phyloP scores from a whole-genome alignment of 805 yeast genomes.

The Metschnikowia amazonensis region DNA sequence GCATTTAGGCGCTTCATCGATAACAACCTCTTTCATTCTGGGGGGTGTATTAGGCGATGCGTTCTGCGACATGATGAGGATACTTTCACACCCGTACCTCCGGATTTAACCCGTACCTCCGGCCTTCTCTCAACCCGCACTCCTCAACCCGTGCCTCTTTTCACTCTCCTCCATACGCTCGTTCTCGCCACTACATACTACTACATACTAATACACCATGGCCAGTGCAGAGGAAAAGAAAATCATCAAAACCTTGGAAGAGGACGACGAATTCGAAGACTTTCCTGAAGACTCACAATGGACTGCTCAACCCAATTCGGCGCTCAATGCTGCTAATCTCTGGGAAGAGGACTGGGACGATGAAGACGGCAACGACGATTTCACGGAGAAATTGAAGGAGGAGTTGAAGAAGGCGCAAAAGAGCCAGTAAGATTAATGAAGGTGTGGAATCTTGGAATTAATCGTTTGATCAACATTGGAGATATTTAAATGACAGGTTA shows the following conservation, averaged over 20 bases:
- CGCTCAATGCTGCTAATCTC: slow-evolving; percentile 53
- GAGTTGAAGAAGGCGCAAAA: slow-evolving; percentile 30
- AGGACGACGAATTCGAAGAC: slow-evolving; percentile 96
- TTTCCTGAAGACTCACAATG: slow-evolving; percentile 84
- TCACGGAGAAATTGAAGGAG: slow-evolving; percentile 65
- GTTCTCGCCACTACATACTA: background rate
- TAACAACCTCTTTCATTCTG: slow-evolving; percentile 47
- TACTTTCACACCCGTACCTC: background rate
- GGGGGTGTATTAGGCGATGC: background rate
- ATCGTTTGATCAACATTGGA: no score
- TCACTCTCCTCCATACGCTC: no score
- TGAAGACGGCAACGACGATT: slow-evolving; percentile 88
- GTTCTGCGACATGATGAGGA: background rate
- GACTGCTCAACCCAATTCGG: slow-evolving; percentile 55
- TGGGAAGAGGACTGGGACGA: slow-evolving; percentile 99
- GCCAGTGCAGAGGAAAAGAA: slow-evolving; percentile 27
- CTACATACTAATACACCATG: background rate
- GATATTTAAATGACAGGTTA: no score
- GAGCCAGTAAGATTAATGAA: slow-evolving; percentile 1
- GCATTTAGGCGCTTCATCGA: slow-evolving; percentile 83
- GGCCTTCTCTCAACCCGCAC: no score
- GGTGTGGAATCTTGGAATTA: no score
- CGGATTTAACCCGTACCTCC: no score
- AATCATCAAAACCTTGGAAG: slow-evolving; percentile 73
- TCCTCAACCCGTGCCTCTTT: no score